Percentiles rank a stretch among this genome's conserved stretches.
Evolutionary conservation across 164 flowering plant species (phyloP).

Genomic region (Vitis rupestris): DNA sequence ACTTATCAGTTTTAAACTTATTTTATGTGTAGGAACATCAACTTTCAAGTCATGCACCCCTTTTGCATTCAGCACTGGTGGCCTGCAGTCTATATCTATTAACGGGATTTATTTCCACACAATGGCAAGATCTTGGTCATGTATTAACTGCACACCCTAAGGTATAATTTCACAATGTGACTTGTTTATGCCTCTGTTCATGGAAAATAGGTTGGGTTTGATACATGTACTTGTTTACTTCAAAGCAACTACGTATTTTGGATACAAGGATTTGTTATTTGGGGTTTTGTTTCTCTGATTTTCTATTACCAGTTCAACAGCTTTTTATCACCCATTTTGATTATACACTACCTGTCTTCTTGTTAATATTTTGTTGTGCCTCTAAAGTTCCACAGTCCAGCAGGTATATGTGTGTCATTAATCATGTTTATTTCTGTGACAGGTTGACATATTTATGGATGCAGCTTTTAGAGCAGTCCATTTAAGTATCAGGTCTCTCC

Average conservation of each 20-base stretch:
- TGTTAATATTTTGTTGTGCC: background rate
- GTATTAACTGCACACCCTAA: slow-evolving; percentile 82
- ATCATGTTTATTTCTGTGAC: slow-evolving; percentile 25
- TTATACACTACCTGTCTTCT: background rate
- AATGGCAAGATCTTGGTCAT: slow-evolving; percentile 81
- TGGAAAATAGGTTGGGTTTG: background rate
- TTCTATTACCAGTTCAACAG: background rate
- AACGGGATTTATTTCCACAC: slow-evolving; percentile 70
- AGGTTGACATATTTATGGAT: slow-evolving; percentile 90
- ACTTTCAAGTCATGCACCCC: slow-evolving; percentile 33
- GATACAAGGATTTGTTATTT: slow-evolving; percentile 1
- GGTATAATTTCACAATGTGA: slow-evolving; percentile 38
- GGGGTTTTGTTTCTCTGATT: background rate
- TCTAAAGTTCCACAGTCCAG: background rate
- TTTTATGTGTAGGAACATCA: slow-evolving; percentile 43
- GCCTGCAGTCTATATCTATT: slow-evolving; percentile 74
- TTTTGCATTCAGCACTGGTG: slow-evolving; percentile 74
- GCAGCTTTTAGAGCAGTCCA: slow-evolving; percentile 76
- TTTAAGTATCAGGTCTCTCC: slow-evolving; percentile 50
- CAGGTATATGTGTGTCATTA: slow-evolving; percentile 9
- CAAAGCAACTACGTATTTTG: background rate
- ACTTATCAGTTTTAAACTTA: too few species aligned
- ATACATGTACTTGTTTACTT: background rate
- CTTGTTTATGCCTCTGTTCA: background rate
- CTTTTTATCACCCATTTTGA: background rate